Conservation (phyloP, 257 asterid genomes). For the Sherardia arvensis region DNA sequence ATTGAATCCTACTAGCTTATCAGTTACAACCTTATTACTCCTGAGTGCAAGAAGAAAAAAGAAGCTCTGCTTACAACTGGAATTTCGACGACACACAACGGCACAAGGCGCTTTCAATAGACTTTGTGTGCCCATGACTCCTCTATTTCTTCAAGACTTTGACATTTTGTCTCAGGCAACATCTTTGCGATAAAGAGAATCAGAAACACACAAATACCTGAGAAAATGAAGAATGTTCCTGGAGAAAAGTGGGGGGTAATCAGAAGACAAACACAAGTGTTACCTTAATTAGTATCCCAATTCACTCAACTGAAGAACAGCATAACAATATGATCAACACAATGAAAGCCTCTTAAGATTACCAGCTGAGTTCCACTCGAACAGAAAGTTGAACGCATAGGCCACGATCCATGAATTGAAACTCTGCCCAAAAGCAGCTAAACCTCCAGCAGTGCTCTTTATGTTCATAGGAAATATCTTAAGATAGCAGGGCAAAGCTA, state of each 20-base stretch:
- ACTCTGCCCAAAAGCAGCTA: conserved; percentile 75
- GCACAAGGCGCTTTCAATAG: not conserved
- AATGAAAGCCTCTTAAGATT: conserved; percentile 4
- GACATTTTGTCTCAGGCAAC: conserved; percentile 7
- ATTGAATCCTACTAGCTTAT: no score
- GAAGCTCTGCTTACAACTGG: no score
- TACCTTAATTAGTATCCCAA: not conserved
- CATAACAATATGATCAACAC: not conserved
- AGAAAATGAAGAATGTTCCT: conserved; percentile 3
- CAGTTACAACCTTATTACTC: no score
- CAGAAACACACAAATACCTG: not conserved
- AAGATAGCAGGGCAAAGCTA: conserved; percentile 2
- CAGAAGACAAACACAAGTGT: not conserved
- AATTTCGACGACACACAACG: no score
- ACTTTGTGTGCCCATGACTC: not conserved
- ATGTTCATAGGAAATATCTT: conserved; percentile 87
- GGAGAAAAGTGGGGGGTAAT: not conserved
- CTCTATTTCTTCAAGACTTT: conserved; percentile 7
- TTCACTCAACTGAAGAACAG: not conserved
- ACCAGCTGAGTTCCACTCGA: conserved; percentile 75
- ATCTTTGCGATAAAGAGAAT: not conserved
- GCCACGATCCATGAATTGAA: conserved; percentile 75
- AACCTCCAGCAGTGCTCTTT: conserved; percentile 81
- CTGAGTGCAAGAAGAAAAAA: no score
- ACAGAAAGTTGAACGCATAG: conserved; percentile 65